These are phyloP conservation scores for Penicillium canescens DNA, from an alignment of 495 filamentous ascomycete species.

Conservation along the genomic window DNA sequence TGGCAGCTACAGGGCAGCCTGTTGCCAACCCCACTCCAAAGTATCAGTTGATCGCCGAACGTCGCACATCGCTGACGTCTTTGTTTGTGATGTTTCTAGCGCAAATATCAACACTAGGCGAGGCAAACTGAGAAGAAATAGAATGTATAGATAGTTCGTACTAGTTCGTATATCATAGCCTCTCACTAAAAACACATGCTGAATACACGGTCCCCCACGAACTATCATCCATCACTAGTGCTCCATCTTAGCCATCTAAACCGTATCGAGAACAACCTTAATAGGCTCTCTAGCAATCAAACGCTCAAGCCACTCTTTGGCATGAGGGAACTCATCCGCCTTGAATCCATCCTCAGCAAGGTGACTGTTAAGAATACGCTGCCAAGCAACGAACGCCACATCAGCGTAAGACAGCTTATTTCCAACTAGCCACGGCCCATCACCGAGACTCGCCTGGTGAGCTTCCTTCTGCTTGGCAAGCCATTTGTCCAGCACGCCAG, in stretches of 20 bases:
- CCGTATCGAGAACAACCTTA: conserved; percentile 1
- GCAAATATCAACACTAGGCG: too few species aligned
- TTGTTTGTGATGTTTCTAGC: too few species aligned
- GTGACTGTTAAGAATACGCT: conserved; percentile 46
- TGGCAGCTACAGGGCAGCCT: too few species aligned
- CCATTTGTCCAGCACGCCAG: conserved; percentile 50
- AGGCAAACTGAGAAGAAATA: too few species aligned
- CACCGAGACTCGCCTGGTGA: conserved; percentile 24
- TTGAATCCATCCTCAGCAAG: conserved; percentile 47
- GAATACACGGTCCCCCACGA: too few species aligned
- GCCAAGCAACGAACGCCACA: conserved; percentile 6
- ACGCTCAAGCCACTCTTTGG: conserved; percentile 27
- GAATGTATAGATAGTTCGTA: too few species aligned
- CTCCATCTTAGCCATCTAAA: neutral
- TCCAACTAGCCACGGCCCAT: conserved; percentile 50
- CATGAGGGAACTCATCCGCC: conserved; percentile 16
- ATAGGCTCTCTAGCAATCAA: neutral
- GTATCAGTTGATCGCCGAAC: too few species aligned
- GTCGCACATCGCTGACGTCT: too few species aligned
- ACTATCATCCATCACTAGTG: neutral
- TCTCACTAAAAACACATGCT: too few species aligned
- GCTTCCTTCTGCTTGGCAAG: conserved; percentile 40
- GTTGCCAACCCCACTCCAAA: too few species aligned
- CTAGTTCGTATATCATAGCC: too few species aligned
- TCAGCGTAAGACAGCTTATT: conserved; percentile 33